phyloP scores from a whole-genome alignment of 2,329 filamentous ascomycete genomes.

The Samsoniella hepiali region DNA sequence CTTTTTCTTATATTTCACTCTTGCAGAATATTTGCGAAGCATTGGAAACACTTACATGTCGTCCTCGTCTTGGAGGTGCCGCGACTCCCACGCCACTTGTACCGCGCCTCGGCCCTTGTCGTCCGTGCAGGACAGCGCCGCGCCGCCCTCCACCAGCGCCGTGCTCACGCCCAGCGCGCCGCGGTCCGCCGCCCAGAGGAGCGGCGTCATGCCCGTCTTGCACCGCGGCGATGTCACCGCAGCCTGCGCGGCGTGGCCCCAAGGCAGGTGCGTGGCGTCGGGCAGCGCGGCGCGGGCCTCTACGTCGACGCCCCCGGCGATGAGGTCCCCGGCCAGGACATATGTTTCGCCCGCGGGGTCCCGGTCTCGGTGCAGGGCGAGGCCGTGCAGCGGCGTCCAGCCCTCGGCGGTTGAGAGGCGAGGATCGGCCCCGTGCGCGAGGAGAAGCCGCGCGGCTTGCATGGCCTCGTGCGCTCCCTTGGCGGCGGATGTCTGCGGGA shows the following conservation, averaged over 20 bases:
- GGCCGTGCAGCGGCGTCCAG: constrained; percentile 27
- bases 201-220: background rate
- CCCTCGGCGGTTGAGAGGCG: constrained; percentile 24
- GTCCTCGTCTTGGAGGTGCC: too few relatives aligned
- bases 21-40: too few relatives aligned
- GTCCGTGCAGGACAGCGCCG: background rate
- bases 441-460: constrained; percentile 22
- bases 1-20: too few relatives aligned
- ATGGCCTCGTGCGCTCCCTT: constrained; percentile 16
- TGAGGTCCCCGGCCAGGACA: constrained; percentile 18
- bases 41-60: too few relatives aligned
- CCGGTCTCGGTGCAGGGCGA: constrained; percentile 19
- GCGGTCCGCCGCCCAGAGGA: background rate
- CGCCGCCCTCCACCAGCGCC: background rate
- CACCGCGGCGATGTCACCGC: background rate
- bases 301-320: constrained; percentile 14
- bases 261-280: background rate
- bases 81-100: background rate
- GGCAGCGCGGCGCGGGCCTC: constrained; percentile 16
- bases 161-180: background rate
- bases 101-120: background rate
- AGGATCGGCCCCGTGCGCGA: constrained; percentile 25
- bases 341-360: background rate
- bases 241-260: constrained; percentile 25
- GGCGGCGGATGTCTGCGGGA: background rate